Percentiles rank a stretch among this genome's conserved stretches.
Evolutionary conservation across 441 rosid genomes (phyloP).

Genomic region (Macaranga tanarius): DNA sequence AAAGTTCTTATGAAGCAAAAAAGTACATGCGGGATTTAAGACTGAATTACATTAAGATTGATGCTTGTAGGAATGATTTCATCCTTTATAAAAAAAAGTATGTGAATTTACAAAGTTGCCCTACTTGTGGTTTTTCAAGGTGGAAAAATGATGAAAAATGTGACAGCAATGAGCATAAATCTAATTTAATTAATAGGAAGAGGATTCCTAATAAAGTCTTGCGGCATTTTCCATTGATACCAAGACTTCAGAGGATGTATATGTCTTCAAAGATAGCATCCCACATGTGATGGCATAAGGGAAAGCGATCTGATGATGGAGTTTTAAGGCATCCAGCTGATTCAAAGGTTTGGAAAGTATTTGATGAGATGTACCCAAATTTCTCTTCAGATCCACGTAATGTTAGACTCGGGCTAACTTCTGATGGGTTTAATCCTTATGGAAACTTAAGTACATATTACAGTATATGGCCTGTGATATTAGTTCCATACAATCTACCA

Average conservation of each 20-base stretch:
- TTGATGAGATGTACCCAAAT: background rate
- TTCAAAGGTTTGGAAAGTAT: background rate
- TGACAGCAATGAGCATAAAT: too few relatives aligned
- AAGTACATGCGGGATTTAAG: background rate
- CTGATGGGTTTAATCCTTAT: constrained; percentile 14
- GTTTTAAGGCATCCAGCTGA: constrained; percentile 1
- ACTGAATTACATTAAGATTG: background rate
- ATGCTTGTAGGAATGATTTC: background rate
- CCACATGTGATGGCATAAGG: background rate
- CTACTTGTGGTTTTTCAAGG: background rate
- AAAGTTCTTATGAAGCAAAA: background rate
- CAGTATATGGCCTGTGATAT: background rate
- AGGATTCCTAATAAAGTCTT: background rate
- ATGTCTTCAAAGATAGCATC: constrained; percentile 2
- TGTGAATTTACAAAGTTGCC: background rate
- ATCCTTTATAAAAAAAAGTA: background rate
- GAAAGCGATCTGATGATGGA: background rate
- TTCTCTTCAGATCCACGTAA: constrained; percentile 4
- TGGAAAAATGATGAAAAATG: constrained; percentile 1
- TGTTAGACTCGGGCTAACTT: constrained; percentile 7
- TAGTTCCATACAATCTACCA: too few relatives aligned
- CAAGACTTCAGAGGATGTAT: background rate
- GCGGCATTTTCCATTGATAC: background rate
- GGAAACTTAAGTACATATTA: background rate
- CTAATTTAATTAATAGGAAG: too few relatives aligned